Evolutionary conservation across 2,329 filamentous ascomycete genomes (phyloP), one percentile per base, ranked within the genome.

Genomic region (Diaporthe destruens): DNA sequence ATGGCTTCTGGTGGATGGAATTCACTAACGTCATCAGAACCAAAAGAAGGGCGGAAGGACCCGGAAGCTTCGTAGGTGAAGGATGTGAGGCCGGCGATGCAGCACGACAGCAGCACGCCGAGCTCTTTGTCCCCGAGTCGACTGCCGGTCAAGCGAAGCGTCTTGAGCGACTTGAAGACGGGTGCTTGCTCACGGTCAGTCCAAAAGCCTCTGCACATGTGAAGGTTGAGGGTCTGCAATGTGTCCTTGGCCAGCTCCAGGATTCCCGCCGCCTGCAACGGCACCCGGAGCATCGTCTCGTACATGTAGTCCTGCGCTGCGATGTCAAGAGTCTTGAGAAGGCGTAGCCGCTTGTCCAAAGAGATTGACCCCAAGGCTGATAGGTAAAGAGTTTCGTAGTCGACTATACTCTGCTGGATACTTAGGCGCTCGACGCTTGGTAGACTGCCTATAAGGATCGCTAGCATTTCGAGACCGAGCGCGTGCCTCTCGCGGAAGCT

Each of bases 171-270:
- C 34, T 12, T 36, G 44, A 66, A 53, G 29, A 20, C 25, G 18
- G 61, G 61, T 53, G 47, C 61, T 8, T 66, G 0, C 1, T 39
- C 44, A 7, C 12, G 6, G 6, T 53, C 2, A 32, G 47, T 18
- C 61, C 61, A 66, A 32, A 66, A 66, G 1, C 44, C 47, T 4
- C 23, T 36, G 42, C 44, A 53, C 61, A 66, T 66, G 47, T 66
- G 61, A 12, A 66, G 61, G 20, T 66, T 66, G 6, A 66, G 61
- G 11, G 61, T 66, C 61, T 34, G 29, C 34, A 66, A 29, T 4
- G 61, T 36, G 20, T 34, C 29, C n/a, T 23, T 25, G 1, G 61
- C 11, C 12, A 66, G 44, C 12, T 11, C 20, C 5, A 66, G 8
- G 14, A 23, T n/a, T 20, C 18, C 29, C 2, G 44, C 47, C 18